Evolutionary conservation across 257 asterid genomes (phyloP).

Genomic region (Primulina eburnea): DNA sequence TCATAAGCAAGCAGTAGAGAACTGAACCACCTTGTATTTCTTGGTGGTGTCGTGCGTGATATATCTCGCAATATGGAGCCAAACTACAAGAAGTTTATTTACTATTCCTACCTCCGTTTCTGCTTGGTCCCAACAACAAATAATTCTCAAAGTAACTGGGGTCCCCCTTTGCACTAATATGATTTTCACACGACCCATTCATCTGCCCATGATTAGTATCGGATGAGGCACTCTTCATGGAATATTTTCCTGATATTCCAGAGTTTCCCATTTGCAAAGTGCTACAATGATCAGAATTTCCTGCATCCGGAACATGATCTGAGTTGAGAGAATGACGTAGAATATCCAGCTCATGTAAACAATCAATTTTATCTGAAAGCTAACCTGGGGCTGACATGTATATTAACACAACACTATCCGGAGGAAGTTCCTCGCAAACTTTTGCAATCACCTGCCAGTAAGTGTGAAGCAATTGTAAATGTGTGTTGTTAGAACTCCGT

Average conservation of each 20-base stretch:
- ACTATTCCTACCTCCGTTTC: conserved; percentile 61
- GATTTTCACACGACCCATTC: conserved; percentile 46
- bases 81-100: conserved; percentile 24
- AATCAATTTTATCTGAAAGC: conserved; percentile 20
- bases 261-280: conserved; percentile 49
- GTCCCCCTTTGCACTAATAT: conserved; percentile 41
- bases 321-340: conserved; percentile 15
- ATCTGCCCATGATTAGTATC: conserved; percentile 44
- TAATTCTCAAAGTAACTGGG: conserved; percentile 52
- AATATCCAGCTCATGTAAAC: conserved; percentile 22
- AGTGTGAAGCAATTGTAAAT: conserved; percentile 21
- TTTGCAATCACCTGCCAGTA: conserved; percentile 75
- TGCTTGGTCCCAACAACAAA: conserved; percentile 73
- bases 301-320: conserved; percentile 40
- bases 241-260: conserved; percentile 46
- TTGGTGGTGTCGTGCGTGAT: neutral
- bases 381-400: conserved; percentile 84
- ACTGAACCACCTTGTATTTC: neutral
- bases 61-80: conserved; percentile 3
- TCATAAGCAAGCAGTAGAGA: conserved; percentile 20
- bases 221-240: conserved; percentile 37
- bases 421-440: conserved; percentile 80
- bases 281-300: conserved; percentile 43
- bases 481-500: conserved; percentile 21
- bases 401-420: conserved; percentile 71